Percentiles rank a stretch among this genome's conserved stretches.
Evolutionary conservation across 208 protist species (phyloP).

Genomic region (Leishmania guyanensis): DNA sequence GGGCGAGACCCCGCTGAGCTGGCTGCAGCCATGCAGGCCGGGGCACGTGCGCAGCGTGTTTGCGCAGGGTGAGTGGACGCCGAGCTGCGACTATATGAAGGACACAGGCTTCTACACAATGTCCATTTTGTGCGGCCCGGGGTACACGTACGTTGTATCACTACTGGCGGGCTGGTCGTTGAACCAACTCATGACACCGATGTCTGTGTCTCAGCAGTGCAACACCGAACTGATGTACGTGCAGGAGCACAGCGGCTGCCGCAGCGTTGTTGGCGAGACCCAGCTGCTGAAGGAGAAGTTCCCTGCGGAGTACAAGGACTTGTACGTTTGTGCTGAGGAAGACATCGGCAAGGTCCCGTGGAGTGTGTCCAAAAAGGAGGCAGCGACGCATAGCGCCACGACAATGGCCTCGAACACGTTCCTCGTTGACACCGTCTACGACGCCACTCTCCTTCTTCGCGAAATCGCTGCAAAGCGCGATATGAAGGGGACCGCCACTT

Average conservation of each 20-base stretch:
- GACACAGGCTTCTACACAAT: conserved; percentile 73
- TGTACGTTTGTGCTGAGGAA: conserved; percentile 35
- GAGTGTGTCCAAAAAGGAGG: neutral
- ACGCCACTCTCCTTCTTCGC: conserved; percentile 12
- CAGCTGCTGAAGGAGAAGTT: conserved; percentile 59
- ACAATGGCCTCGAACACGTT: conserved; percentile 32
- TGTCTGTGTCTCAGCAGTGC: conserved; percentile 75
- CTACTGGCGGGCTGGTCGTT: conserved; percentile 76
- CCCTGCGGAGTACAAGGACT: conserved; percentile 46
- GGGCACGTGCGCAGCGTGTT: conserved; percentile 69
- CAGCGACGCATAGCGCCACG: neutral
- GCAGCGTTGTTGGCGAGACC: conserved; percentile 61
- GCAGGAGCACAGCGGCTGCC: conserved; percentile 73
- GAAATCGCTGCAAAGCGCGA: conserved; percentile 3
- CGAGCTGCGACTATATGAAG: conserved; percentile 70
- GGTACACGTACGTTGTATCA: conserved; percentile 79
- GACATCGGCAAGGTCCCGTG: conserved; percentile 26
- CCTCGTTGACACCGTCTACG: conserved; percentile 45
- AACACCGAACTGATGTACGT: conserved; percentile 81
- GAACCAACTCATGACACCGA: conserved; percentile 77
- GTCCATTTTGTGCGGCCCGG: conserved; percentile 57
- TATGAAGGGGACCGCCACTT: neutral
- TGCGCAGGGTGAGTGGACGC: conserved; percentile 47
- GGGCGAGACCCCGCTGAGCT: conserved; percentile 50
- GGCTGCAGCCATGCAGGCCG: conserved; percentile 63